phyloP scores from a whole-genome alignment of 768 basidiomycete species.

The Tylopilus plumbeoviolaceoides region DNA sequence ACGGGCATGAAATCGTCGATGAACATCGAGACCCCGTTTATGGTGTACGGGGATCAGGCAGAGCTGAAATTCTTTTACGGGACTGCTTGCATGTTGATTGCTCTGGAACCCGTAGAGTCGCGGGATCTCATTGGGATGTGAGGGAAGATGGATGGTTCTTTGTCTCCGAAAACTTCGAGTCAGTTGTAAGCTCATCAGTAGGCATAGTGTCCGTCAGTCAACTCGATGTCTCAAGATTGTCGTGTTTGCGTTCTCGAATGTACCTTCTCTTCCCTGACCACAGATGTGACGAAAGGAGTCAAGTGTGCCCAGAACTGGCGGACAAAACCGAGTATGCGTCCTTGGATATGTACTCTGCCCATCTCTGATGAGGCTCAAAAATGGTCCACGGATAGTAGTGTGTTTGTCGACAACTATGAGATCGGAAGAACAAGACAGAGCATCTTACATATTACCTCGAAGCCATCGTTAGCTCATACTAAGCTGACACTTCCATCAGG shows the following conservation, averaged over 20 bases:
- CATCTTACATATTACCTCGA: slow-evolving; percentile 1
- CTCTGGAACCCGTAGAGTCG: not conserved
- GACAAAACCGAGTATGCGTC: no score
- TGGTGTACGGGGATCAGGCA: slow-evolving; percentile 4
- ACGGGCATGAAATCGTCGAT: slow-evolving; percentile 11
- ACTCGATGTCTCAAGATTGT: no score
- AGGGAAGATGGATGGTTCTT: not conserved
- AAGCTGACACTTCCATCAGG: slow-evolving; percentile 28
- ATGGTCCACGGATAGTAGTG: not conserved
- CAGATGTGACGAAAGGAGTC: no score
- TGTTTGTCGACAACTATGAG: not conserved
- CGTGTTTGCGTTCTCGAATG: not conserved
- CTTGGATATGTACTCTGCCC: no score
- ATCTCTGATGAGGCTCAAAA: no score
- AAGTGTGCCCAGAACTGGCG: no score
- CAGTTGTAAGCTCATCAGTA: no score
- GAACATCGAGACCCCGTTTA: not conserved
- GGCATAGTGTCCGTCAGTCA: not conserved
- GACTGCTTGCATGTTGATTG: slow-evolving; percentile 13
- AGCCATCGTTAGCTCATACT: not conserved
- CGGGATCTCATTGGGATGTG: not conserved
- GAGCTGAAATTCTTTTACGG: slow-evolving; percentile 9
- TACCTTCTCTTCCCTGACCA: not conserved
- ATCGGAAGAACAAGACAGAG: not conserved
- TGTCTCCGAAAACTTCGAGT: no score